Base-by-base conservation (phyloP, 139 green algal genomes). In the Auxenochlorella pyrenoidosa region DNA sequence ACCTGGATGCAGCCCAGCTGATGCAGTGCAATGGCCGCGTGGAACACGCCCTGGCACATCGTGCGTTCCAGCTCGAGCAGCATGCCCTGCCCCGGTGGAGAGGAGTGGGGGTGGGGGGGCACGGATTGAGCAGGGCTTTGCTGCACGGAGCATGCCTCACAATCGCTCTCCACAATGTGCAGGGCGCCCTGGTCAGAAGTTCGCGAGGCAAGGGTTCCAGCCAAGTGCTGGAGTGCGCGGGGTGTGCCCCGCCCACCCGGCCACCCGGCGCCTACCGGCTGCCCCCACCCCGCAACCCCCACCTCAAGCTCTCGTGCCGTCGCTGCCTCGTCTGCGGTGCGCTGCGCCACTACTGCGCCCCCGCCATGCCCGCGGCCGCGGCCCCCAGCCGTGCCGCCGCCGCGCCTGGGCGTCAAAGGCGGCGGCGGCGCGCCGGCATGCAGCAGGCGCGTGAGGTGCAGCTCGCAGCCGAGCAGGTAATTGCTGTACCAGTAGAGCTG, bases 401-500 rank as follows among this genome's bases (percentile, higher is more conserved):
- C 47, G 66, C 81, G 81, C 81, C 36, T 47, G 36, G 60, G 60
- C 65, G 63, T 0, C n/a, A n/a, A n/a, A n/a, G 81, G 30, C 65
- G 44, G 82, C 32, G 82, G 66, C n/a, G 81, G 81, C 34, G 66
- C 66, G 0, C 66, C 41, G 43, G 13, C 44, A n/a, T 79, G 82
- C n/a, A 86, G 66, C 32, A 79, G 32, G 32, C n/a, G 38, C 30
- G 66, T 58, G 70, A 51, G 41, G 41, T 54, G 73, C 68, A 89
- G 58, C 60, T 79, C 68, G 24, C 51, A 77, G 22, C 85, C 85
- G 36, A 89, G 63, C 36, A 94, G 77, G 83, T 94, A 94, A 41
- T 92, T 73, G 72, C 80, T 86, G 89, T 94, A 94, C 89, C 94
- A 98, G 90, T 93, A 98, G 0, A 98, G 65, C 87, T 94, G 92